Evolutionary conservation across 2,329 filamentous ascomycete genomes (phyloP).

Genomic region (Akanthomyces lecanii): DNA sequence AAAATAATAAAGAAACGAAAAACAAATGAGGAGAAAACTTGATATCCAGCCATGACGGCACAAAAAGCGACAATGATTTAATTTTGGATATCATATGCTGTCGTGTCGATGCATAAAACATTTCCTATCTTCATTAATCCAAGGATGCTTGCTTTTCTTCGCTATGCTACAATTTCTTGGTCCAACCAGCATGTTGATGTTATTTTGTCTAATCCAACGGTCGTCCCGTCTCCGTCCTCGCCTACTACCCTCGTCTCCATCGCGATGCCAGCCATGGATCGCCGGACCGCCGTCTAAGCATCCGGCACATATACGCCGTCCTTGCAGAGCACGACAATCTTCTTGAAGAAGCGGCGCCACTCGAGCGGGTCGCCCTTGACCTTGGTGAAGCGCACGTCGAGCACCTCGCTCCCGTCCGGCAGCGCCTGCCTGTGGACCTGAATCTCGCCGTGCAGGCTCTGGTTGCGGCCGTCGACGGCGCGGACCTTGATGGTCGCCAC

Average conservation of each 20-base stretch:
- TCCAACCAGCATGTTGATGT: slow-evolving; percentile 14
- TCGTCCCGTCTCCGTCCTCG: neutral
- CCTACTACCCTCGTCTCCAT: neutral
- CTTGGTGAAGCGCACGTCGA: slow-evolving; percentile 90
- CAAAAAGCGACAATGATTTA: neutral
- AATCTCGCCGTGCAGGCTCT: slow-evolving; percentile 71
- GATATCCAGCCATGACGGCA: neutral
- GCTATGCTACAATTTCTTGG: slow-evolving; percentile 15
- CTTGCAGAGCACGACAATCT: slow-evolving; percentile 80
- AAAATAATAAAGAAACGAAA: neutral
- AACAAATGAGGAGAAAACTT: neutral
- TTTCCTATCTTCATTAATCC: neutral
- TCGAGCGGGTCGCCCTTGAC: slow-evolving; percentile 93
- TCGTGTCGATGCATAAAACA: slow-evolving; percentile 4
- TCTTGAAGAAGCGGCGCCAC: slow-evolving; percentile 97
- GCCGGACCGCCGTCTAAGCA: slow-evolving; percentile 28
- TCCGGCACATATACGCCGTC: slow-evolving; percentile 67
- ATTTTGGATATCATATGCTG: neutral
- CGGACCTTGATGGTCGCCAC: slow-evolving; percentile 66
- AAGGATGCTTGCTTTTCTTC: neutral
- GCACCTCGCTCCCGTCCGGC: slow-evolving; percentile 54
- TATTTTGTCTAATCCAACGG: neutral
- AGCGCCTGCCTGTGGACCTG: slow-evolving; percentile 63
- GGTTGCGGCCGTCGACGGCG: slow-evolving; percentile 66
- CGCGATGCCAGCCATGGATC: neutral